phyloP scores from a whole-genome alignment of 495 filamentous ascomycete species.

The Aspergillus nidulans region DNA sequence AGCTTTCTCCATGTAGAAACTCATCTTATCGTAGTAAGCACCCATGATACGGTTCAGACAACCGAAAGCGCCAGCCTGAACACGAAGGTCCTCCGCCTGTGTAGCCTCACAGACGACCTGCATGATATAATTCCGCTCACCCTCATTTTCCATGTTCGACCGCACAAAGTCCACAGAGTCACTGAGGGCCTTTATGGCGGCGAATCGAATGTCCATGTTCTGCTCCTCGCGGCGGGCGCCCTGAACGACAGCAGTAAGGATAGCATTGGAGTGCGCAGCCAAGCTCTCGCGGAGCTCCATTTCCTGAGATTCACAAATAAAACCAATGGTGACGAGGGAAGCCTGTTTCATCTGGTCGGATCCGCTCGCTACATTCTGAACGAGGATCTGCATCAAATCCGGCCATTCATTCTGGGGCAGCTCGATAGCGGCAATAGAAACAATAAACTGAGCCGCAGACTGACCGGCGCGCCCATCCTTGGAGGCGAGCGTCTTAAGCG shows the following conservation, averaged over 20 bases:
- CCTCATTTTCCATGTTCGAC: constrained; percentile 97
- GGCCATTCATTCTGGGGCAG: constrained; percentile 90
- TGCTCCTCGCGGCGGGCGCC: constrained; percentile 93
- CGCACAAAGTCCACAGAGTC: constrained; percentile 98
- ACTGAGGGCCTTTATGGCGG: constrained; percentile 87
- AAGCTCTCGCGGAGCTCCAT: constrained; percentile 76
- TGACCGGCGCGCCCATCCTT: constrained; percentile 74
- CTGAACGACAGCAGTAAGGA: constrained; percentile 95
- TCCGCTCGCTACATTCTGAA: constrained; percentile 86
- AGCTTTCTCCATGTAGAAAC: constrained; percentile 99
- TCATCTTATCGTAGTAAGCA: constrained; percentile 98
- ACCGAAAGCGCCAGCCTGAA: constrained; percentile 93
- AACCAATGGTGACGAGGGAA: constrained; percentile 90
- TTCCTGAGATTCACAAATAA: constrained; percentile 95
- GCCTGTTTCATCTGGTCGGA: constrained; percentile 85
- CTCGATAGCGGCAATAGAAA: constrained; percentile 92
- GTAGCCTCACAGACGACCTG: constrained; percentile 99
- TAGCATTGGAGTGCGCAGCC: constrained; percentile 87
- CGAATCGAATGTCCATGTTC: constrained; percentile 81
- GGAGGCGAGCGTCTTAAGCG: constrained; percentile 77
- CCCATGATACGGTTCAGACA: constrained; percentile 98
- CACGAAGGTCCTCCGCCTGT: constrained; percentile 79
- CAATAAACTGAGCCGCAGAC: constrained; percentile 89
- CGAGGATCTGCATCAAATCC: constrained; percentile 84
- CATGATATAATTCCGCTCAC: constrained; percentile 99